These are phyloP conservation scores for Penicillium goetzii DNA, from an alignment of 495 filamentous ascomycete genomes.

Conservation along the genomic window DNA sequence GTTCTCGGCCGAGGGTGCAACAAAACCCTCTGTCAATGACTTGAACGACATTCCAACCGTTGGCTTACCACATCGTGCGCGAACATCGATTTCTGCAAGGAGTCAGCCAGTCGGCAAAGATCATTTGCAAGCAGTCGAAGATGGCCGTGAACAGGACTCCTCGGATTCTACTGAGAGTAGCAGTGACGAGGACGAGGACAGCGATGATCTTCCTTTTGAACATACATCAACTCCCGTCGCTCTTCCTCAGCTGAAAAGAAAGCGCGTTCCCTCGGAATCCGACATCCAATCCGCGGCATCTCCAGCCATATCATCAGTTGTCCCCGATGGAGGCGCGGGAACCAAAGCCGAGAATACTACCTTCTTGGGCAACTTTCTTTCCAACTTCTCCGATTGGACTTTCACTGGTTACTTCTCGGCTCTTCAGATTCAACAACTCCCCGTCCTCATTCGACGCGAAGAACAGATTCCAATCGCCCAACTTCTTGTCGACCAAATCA, in stretches of 20 bases:
- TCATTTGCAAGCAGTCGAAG: conserved; percentile 16
- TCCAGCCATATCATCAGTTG: conserved; percentile 33
- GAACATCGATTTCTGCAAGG: conserved; percentile 9
- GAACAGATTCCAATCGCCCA: conserved; percentile 52
- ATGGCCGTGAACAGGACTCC: conserved; percentile 17
- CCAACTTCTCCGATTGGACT: conserved; percentile 51
- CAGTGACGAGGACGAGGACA: conserved; percentile 32
- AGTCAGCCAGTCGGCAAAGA: conserved; percentile 16
- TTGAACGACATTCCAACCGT: conserved; percentile 45
- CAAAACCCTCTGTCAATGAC: conserved; percentile 12
- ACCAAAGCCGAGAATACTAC: conserved; percentile 38
- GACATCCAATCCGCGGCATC: conserved; percentile 37
- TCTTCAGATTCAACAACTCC: conserved; percentile 37
- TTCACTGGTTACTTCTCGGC: conserved; percentile 49
- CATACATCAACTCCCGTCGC: conserved; percentile 25
- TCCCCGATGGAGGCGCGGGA: conserved; percentile 22
- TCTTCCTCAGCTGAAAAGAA: conserved; percentile 42
- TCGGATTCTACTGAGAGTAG: conserved; percentile 39
- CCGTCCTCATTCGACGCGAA: conserved; percentile 41
- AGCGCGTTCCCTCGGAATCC: conserved; percentile 45
- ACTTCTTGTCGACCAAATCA: conserved; percentile 52
- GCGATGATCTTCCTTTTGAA: conserved; percentile 35
- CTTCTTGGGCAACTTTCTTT: conserved; percentile 51
- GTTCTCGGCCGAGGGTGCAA: conserved; percentile 35
- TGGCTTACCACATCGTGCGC: conserved; percentile 41